Evolutionary conservation across 805 yeast genomes (phyloP), one percentile per base, ranked within the genome.

Genomic region (Metschnikowia dekortorum): DNA sequence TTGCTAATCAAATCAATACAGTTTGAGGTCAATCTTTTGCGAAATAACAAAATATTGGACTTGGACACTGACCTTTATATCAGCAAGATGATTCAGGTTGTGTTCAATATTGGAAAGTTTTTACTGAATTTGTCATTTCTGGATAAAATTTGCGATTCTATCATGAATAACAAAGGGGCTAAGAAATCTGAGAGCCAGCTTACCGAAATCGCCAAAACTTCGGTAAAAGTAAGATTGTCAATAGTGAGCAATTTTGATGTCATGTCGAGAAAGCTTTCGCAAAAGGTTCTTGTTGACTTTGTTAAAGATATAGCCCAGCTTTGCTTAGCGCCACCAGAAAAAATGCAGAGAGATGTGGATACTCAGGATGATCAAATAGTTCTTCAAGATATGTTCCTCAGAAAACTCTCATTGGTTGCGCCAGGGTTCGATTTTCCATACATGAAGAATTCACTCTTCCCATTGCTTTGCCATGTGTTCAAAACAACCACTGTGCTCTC

Each of bases 401-500:
- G 56, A 11, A 71, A 78, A 47, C 64, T 79, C 22, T 65, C 72
- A 2, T 53, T 65, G 14, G 65, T 80, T 33, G 59, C 79, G 2
- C 74, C 68, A 7, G 71, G 77, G 42, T 69, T 84, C 43, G 91
- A 85, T 49, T 84, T 85, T 58, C 76, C 89, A 9, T 79, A 83
- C 16, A 75, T 90, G 50, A 89, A 92, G 57, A 84, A 82, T 57
- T 80, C 81, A 32, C 70, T 90, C n/a, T 81, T 87, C 63, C 96
- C 96, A 2, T 69, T 82, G 41, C 72, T 89, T 14, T 79, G 89
- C 41, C 78, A 76, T 41, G 77, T 89, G 7, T 94, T 92, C 67
- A 80, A 89, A 36, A 85, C 89, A 41, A 94, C 99, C 0, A 88
- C 91, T 0, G 82, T 94, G 30, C 72, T 91, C 33, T 82, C 87